phyloP scores from a whole-genome alignment of 2,329 filamentous ascomycete species.

The Ophiocordyceps australis region DNA sequence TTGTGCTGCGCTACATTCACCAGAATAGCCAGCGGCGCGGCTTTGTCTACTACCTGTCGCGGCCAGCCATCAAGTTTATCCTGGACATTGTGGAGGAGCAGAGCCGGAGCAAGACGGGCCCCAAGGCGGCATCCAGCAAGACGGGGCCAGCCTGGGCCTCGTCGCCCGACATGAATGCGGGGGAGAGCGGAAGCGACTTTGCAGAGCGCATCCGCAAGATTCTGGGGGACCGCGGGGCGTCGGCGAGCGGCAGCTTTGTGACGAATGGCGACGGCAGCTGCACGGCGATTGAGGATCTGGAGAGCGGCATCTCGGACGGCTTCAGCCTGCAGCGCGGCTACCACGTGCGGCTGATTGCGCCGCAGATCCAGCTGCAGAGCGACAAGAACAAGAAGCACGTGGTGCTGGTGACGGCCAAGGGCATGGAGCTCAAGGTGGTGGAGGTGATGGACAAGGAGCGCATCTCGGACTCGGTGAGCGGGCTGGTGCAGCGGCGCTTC shows the following conservation, averaged over 20 bases:
- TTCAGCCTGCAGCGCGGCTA: constrained; percentile 89
- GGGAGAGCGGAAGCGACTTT: constrained; percentile 41
- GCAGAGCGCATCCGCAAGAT: constrained; percentile 78
- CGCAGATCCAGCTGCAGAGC: constrained; percentile 94
- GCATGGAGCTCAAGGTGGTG: constrained; percentile 94
- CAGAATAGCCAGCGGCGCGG: constrained; percentile 91
- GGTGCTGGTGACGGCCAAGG: constrained; percentile 90
- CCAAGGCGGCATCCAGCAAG: constrained; percentile 11
- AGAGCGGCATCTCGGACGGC: constrained; percentile 65
- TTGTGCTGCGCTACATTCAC: constrained; percentile 91
- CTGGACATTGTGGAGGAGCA: constrained; percentile 95
- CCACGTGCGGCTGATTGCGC: constrained; percentile 84
- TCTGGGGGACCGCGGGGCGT: constrained; percentile 68
- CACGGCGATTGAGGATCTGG: constrained; percentile 40
- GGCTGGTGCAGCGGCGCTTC: constrained; percentile 86
- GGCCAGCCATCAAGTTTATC: constrained; percentile 92
- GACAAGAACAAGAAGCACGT: constrained; percentile 96
- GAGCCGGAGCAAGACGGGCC: constrained; percentile 42
- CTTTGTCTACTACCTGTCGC: constrained; percentile 94
- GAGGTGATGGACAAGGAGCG: constrained; percentile 96
- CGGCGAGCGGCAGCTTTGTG: constrained; percentile 19
- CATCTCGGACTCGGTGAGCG: constrained; percentile 82
- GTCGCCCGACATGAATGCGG: constrained; percentile 18
- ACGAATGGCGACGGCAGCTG: constrained; percentile 13
- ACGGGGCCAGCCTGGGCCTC: constrained; percentile 4